Evolutionary conservation across 2,329 filamentous ascomycete species (phyloP).

Genomic region (Sodiomyces alkalinus): DNA sequence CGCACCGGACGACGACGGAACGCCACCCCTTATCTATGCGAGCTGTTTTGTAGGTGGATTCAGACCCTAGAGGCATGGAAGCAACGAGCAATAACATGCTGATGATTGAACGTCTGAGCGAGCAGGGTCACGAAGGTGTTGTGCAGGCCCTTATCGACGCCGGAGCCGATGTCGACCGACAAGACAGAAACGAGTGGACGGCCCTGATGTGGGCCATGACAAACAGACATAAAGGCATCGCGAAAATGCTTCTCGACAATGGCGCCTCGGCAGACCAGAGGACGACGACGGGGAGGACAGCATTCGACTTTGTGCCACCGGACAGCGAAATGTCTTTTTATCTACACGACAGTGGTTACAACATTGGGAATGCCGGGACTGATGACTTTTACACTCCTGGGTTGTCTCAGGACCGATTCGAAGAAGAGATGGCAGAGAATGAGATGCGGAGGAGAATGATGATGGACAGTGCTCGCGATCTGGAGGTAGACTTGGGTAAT

Average conservation of each 20-base stretch:
- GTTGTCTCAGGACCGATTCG: constrained; percentile 83
- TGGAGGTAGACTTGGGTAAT: constrained; percentile 92
- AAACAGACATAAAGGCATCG: constrained; percentile 90
- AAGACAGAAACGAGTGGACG: constrained; percentile 95
- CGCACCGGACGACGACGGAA: constrained; percentile 82
- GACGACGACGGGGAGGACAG: constrained; percentile 83
- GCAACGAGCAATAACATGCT: not conserved
- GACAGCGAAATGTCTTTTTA: constrained; percentile 96
- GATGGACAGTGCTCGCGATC: constrained; percentile 94
- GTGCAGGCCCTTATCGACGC: constrained; percentile 73
- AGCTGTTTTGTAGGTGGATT: constrained; percentile 71
- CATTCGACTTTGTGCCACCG: constrained; percentile 87
- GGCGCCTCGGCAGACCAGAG: constrained; percentile 93
- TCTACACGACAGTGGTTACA: constrained; percentile 85
- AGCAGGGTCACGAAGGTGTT: constrained; percentile 75
- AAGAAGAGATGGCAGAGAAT: constrained; percentile 93
- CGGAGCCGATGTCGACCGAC: constrained; percentile 77
- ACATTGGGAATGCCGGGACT: constrained; percentile 62
- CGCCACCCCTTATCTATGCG: constrained; percentile 90
- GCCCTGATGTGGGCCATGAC: constrained; percentile 99
- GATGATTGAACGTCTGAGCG: not conserved
- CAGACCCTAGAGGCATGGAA: not conserved
- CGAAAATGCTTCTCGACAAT: constrained; percentile 81
- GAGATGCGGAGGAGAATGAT: constrained; percentile 95
- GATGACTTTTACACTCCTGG: constrained; percentile 93